These are phyloP conservation scores for Zostera marina DNA, from an alignment of 116 monocot species.

Conservation along the genomic window DNA sequence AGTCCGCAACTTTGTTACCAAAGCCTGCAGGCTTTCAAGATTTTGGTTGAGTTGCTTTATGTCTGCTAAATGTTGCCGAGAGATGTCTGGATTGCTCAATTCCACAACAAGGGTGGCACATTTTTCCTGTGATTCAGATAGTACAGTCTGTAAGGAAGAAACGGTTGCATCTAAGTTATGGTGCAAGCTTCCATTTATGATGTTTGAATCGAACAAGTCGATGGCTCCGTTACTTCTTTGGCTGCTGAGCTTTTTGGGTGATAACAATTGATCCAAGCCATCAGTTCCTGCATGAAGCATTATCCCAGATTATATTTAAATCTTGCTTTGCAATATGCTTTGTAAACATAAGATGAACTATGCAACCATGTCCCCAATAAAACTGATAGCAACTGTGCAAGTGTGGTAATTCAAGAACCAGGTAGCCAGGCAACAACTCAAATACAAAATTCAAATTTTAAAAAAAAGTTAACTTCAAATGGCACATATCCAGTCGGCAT, in stretches of 20 bases:
- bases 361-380: no score
- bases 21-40: constrained; percentile 64
- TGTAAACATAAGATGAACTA: no score
- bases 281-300: constrained; percentile 41
- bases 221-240: no score
- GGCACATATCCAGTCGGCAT: no score
- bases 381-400: no score
- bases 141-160: constrained; percentile 40
- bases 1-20: constrained; percentile 49
- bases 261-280: constrained; percentile 61
- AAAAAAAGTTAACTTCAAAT: no score
- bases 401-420: no score
- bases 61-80: constrained; percentile 19
- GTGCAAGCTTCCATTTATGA: constrained; percentile 13
- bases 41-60: constrained; percentile 52
- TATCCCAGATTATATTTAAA: not conserved
- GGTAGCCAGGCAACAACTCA: no score
- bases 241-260: constrained; percentile 5
- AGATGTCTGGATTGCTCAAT: constrained; percentile 18
- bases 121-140: constrained; percentile 56
- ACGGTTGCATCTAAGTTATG: constrained; percentile 33
- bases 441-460: no score
- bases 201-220: constrained; percentile 19
- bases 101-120: constrained; percentile 48
- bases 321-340: no score